These are phyloP conservation scores for Acanthochlamys bracteata DNA, from an alignment of 106 monocot species.

Conservation along the genomic window DNA sequence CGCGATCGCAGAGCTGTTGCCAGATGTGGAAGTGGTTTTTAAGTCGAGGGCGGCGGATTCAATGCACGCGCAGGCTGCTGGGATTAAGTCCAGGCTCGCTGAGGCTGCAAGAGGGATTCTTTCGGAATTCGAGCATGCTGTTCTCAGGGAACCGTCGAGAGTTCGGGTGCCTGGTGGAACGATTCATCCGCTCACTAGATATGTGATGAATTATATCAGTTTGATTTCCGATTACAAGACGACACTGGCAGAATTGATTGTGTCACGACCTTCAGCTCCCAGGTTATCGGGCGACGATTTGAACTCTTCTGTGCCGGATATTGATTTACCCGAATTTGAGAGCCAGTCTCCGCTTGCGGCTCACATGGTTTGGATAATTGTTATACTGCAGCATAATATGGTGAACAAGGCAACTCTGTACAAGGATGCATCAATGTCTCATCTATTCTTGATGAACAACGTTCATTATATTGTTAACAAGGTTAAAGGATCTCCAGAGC, in stretches of 20 bases:
- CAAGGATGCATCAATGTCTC: constrained; percentile 51
- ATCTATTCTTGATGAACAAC: constrained; percentile 91
- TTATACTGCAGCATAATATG: constrained; percentile 53
- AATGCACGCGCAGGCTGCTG: constrained; percentile 47
- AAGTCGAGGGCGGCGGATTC: constrained; percentile 29
- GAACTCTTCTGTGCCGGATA: constrained; percentile 10
- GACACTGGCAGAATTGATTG: constrained; percentile 56
- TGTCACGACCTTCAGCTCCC: constrained; percentile 31
- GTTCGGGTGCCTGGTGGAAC: constrained; percentile 82
- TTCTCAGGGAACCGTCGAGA: constrained; percentile 49
- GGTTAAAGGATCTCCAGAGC: constrained; percentile 59
- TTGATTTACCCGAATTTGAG: constrained; percentile 42
- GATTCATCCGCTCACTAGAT: constrained; percentile 78
- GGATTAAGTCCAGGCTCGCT: constrained; percentile 56
- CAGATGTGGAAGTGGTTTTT: constrained; percentile 42
- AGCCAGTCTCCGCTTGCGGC: constrained; percentile 39
- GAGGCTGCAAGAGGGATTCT: constrained; percentile 81
- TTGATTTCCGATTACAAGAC: constrained; percentile 74
- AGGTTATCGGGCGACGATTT: constrained; percentile 10
- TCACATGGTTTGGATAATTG: constrained; percentile 76
- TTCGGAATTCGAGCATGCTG: constrained; percentile 88
- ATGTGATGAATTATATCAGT: constrained; percentile 93
- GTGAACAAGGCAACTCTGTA: constrained; percentile 62
- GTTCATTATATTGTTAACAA: constrained; percentile 91
- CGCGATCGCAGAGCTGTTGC: constrained; percentile 43